Evolutionary conservation across 805 yeast genomes (phyloP), one percentile per base, ranked within the genome.

Genomic region (Yamadazyma insecticola): DNA sequence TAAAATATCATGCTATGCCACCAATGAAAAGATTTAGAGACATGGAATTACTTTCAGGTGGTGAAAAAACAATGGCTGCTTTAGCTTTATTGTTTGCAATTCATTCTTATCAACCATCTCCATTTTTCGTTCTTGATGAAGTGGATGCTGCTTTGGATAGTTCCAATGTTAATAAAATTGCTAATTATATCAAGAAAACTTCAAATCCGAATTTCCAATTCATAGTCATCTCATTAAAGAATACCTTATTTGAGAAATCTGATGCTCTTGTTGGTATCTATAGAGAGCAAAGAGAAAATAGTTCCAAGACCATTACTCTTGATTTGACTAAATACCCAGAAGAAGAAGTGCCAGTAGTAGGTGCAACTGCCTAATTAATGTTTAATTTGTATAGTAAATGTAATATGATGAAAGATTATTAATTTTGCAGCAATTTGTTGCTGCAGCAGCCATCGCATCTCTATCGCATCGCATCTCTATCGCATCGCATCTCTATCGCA

Each of bases 101-200:
- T 24, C 97, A 92, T 53, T 79, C 94, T 0, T 83, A 65, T 57
- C 90, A 81, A 30, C 97, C 97, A 2, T 81, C 96, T 1, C 98
- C 98, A 19, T 92, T 92, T 53, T 90, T 92, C 52, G 95, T 92
- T 0, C 63, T 92, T 25, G 98, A 92, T 55, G 98, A 92, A 58
- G 88, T 92, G n/a, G 98, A 92, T 60, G 97, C 98, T 0, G 97
- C 97, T 0, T 70, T 92, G 37, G 98, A 92, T 57, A 80, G 84
- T 37, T 77, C 86, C 15, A 92, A 92, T 49, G 96, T 92, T 15
- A 76, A 75, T 32, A 76, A 77, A 48, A 79, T 92, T 36, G 96
- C 96, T n/a, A 78, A 76, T 37, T 92, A 89, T 51, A 86, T 92
- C 38, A 71, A 71, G 30, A 74, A 72, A 38, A 78, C 82, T 45